Base-by-base conservation (phyloP, 305 asterid species). In the Fraxinus ornus region DNA sequence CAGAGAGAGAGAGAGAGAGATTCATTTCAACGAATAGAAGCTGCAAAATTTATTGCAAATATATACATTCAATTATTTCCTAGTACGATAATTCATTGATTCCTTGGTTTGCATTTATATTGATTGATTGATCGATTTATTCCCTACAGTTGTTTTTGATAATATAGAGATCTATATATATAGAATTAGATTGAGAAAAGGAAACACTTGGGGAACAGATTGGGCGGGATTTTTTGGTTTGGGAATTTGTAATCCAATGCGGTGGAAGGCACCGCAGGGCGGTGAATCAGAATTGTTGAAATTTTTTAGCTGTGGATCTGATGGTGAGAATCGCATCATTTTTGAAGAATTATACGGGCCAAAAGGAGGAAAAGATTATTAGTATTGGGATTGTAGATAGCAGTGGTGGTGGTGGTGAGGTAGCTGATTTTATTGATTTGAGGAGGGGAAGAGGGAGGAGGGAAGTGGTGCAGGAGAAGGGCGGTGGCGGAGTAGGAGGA, bases 231-330 rank as follows among this genome's bases (percentile, higher is more conserved):
- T 64, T 81, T 80, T 64, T 84, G 78, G 37, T 44, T 78, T 76
- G 35, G 21, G 78, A 75, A 77, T 80, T 82, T 28, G 32, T 75
- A 74, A 74, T 77, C 83, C 87, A 80, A 87, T 86, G 91, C 90
- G 62, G 86, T 75, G 84, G 90, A 76, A 84, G 57, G 78, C 79
- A 76, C 87, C 85, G 88, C 88, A 77, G 82, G 86, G 76, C 76
- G 77, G 86, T 15, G 80, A 86, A 80, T 84, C 82, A 21, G 86
- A 83, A 87, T 88, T 85, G 80, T 80, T 83, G 83, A 83, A 83
- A 82, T 76, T 89, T 78, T 71, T 82, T 41, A 85, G 87, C 78
- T 84, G 86, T 82, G 90, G 94, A 90, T 88, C 92, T 87, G 91
- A 90, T 91, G 91, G 85, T 91, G 91, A 83, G 80, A 70, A 85